A percentile compares a stretch with the other conserved stretches of the same genome.
Conservation (phyloP, 805 yeast genomes). For the Suhomyces canberraensis region DNA sequence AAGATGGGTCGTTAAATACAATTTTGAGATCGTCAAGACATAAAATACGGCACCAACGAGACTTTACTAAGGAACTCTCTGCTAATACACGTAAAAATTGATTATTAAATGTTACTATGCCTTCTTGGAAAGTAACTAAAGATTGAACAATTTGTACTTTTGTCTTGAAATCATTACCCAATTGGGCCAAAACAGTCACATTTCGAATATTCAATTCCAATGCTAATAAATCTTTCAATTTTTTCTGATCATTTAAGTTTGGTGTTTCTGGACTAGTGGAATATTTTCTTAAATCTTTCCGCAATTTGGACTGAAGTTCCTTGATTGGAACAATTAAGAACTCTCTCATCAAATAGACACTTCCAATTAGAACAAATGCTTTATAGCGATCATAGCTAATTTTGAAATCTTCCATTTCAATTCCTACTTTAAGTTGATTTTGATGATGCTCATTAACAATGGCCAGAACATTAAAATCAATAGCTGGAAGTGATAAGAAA, state of each 20-base stretch:
- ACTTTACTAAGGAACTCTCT: slow-evolving; percentile 48
- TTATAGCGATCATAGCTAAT: slow-evolving; percentile 28
- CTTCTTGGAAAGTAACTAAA: slow-evolving; percentile 5
- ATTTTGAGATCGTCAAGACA: slow-evolving; percentile 28
- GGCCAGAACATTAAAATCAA: slow-evolving; percentile 12
- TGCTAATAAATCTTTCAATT: slow-evolving; percentile 9
- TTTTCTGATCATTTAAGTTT: not conserved
- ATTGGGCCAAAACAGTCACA: slow-evolving; percentile 24
- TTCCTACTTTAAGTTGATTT: slow-evolving; percentile 13
- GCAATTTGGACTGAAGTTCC: slow-evolving; percentile 19
- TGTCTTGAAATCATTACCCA: slow-evolving; percentile 49
- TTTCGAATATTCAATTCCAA: slow-evolving; percentile 13
- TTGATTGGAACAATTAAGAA: slow-evolving; percentile 29
- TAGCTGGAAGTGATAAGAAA: slow-evolving; percentile 21
- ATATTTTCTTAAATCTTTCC: slow-evolving; percentile 17
- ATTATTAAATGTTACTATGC: slow-evolving; percentile 11
- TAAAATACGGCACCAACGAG: slow-evolving; percentile 49
- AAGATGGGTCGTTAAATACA: slow-evolving; percentile 9
- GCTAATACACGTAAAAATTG: slow-evolving; percentile 43
- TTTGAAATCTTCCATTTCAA: slow-evolving; percentile 14
- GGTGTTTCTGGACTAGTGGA: slow-evolving; percentile 1
- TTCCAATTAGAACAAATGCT: slow-evolving; percentile 30
- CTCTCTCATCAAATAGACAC: slow-evolving; percentile 28
- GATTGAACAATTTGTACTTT: slow-evolving; percentile 41
- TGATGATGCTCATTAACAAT: slow-evolving; percentile 2